Evolutionary conservation across 176 grass and related monocot species (phyloP).

Genomic region (Puccinellia tenuiflora): DNA sequence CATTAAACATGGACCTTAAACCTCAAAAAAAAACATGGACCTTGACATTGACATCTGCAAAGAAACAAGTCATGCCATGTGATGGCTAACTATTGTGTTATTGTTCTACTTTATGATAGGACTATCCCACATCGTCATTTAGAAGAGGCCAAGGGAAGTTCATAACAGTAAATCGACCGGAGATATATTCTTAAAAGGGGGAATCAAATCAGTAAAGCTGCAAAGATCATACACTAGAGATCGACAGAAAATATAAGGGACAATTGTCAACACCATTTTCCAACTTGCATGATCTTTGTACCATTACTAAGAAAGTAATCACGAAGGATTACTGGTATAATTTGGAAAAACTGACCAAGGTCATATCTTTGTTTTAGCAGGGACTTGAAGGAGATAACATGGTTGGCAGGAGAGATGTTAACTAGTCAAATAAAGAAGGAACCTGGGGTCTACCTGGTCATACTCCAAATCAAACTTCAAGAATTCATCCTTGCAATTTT

Average conservation of each 20-base stretch:
- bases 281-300: neutral
- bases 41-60: neutral
- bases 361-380: neutral
- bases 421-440: neutral
- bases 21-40: too few species aligned
- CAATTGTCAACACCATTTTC: neutral
- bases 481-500: slow-evolving; percentile 84
- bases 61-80: neutral
- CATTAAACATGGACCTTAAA: neutral
- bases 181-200: neutral
- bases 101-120: neutral
- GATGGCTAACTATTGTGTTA: neutral
- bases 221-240: neutral
- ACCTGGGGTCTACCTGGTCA: slow-evolving; percentile 57
- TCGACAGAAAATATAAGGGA: neutral
- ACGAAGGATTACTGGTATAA: neutral
- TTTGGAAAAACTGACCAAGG: neutral
- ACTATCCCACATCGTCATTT: neutral
- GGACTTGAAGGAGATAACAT: neutral
- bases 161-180: neutral
- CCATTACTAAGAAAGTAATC: neutral
- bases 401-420: neutral
- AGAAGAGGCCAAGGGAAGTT: neutral
- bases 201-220: neutral
- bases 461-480: slow-evolving; percentile 98